Evolutionary conservation across 805 yeast genomes (phyloP), one percentile per base, ranked within the genome.

Genomic region (Barnettozyma populi): DNA sequence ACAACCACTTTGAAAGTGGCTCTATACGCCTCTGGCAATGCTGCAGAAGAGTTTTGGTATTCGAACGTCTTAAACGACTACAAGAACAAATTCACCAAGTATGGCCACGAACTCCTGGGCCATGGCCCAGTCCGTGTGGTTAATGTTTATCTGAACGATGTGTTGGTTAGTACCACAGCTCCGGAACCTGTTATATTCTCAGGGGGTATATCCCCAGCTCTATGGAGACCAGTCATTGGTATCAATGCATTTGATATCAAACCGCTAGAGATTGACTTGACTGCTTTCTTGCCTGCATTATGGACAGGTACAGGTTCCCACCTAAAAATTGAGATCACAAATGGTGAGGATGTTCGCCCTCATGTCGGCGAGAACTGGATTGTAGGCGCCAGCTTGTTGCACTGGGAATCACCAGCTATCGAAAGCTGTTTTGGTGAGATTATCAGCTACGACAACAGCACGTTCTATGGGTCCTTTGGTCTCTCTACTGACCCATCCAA

Each of bases 11-110:
- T 62, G 29, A 68, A 67, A 48, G 61, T 87, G 29, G 74, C 83
- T 10, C 61, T 88, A 5, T 80, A 79, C 53, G 79, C 84, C 11
- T 78, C 86, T 18, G 96, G 94, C 2, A 86, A 84, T 57, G 84
- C 82, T 3, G 80, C 75, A 32, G 96, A 88, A 64, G 96, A 89
- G 62, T 85, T 86, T 57, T 88, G 95, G 95, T 89, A 82, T 63
- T 65, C 80, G 3, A 84, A 86, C 36, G 65, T 72, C 10, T 50
- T 83, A 38, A 86, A 80, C 54, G 60, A 68, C 41, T 73, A 64
- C 52, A 65, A 62, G n/a, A 60, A 69, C 36, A 56, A 57, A n/a
- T 79, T 78, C 52, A 59, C 55, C 2, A 52, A 57, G 2, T 57
- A 66, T 20, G 75, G 77, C 2, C 73, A 70, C 42, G 57, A 57